Conservation (phyloP, 768 basidiomycete genomes). For the Tephrocybe sp. region DNA sequence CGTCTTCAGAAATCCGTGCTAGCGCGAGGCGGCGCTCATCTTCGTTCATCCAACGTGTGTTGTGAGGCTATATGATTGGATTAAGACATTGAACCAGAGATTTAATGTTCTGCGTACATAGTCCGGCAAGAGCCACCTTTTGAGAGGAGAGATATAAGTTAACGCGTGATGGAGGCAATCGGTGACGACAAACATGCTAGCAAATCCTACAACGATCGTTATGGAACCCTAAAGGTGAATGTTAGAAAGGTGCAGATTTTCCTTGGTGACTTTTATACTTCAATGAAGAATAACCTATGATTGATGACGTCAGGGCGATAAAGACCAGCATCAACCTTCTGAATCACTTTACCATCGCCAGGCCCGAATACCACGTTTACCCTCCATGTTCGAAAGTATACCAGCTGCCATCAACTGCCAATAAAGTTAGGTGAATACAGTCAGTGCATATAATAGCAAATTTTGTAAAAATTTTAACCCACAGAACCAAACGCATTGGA, state of each 20-base stretch:
- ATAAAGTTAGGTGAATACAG: neutral
- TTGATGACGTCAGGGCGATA: neutral
- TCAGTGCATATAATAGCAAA: no score
- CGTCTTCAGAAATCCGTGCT: constrained; percentile 64
- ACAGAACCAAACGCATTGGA: constrained; percentile 70
- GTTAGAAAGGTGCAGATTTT: neutral
- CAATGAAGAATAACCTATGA: constrained; percentile 66
- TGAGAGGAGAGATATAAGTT: neutral
- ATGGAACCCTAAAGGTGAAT: constrained; percentile 47
- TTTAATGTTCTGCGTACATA: constrained; percentile 34
- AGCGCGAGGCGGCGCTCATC: constrained; percentile 58
- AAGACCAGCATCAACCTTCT: neutral
- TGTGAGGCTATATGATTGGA: constrained; percentile 41
- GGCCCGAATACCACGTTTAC: constrained; percentile 58
- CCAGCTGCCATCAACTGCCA: constrained; percentile 69
- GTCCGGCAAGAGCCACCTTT: constrained; percentile 57
- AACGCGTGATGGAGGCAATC: neutral
- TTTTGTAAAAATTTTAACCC: constrained; percentile 18
- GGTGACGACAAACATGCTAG: constrained; percentile 41
- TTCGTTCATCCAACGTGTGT: constrained; percentile 56
- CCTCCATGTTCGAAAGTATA: constrained; percentile 68
- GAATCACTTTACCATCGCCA: constrained; percentile 55
- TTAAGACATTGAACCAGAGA: neutral
- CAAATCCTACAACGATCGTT: constrained; percentile 56
- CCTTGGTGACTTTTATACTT: constrained; percentile 30